phyloP scores from a whole-genome alignment of 2,329 filamentous ascomycete genomes.

The Lecanosticta acicola region DNA sequence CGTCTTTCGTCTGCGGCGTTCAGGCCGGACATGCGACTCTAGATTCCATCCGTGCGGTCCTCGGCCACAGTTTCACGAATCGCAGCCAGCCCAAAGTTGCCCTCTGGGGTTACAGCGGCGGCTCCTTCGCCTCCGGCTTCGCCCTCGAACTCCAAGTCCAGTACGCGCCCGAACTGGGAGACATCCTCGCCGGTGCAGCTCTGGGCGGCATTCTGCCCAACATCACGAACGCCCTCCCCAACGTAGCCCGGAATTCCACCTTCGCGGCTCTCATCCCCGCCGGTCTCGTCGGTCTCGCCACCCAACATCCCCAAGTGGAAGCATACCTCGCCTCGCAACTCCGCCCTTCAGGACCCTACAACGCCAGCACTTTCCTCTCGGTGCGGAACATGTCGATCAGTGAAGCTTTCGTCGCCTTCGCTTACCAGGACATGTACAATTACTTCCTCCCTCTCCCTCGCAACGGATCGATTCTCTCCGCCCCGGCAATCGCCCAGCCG shows the following conservation, averaged over 20 bases:
- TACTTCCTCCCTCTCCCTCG: conserved; percentile 40
- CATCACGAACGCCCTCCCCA: conserved; percentile 19
- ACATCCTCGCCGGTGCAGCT: conserved; percentile 25
- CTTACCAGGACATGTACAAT: conserved; percentile 31
- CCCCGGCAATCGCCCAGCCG: conserved; percentile 40
- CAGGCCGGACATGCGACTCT: conserved; percentile 25
- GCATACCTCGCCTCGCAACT: conserved; percentile 1
- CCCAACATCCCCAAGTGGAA: conserved; percentile 20
- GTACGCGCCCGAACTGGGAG: conserved; percentile 28
- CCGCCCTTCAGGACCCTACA: background rate
- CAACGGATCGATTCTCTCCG: conserved; percentile 14
- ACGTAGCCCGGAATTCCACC: conserved; percentile 17
- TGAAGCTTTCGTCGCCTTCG: background rate
- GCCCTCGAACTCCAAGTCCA: conserved; percentile 24
- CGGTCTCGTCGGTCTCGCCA: conserved; percentile 21
- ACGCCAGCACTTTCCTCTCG: conserved; percentile 1
- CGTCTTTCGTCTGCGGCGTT: conserved; percentile 24
- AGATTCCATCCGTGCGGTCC: conserved; percentile 26
- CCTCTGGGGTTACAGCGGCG: conserved; percentile 50
- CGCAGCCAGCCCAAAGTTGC: conserved; percentile 32
- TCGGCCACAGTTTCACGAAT: conserved; percentile 13
- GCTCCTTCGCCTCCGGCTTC: conserved; percentile 46
- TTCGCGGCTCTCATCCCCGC: conserved; percentile 24
- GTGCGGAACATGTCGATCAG: conserved; percentile 1
- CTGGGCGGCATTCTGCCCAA: conserved; percentile 32